Conservation (phyloP, 2,329 filamentous ascomycete species). For the Colletotrichum sublineola region DNA sequence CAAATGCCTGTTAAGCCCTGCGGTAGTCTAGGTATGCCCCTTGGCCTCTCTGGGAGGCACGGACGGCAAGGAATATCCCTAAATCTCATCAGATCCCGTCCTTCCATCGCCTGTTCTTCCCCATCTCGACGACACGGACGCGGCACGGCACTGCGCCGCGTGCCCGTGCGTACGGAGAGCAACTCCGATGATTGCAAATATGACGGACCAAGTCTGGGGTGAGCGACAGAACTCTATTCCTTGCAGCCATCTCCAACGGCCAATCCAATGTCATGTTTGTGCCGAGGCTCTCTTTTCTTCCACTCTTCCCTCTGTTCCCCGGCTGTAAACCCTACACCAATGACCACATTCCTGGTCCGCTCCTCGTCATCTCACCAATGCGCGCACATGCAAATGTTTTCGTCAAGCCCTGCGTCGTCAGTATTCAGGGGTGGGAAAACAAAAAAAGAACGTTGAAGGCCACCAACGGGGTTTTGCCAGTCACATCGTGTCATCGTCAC, state of each 20-base stretch:
- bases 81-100: neutral
- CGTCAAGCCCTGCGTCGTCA: neutral
- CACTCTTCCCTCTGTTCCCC: neutral
- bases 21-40: neutral
- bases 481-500: constrained; percentile 5
- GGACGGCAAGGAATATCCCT: neutral
- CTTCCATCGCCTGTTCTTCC: neutral
- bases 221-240: neutral
- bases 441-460: neutral
- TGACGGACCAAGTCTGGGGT: neutral
- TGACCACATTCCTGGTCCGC: neutral
- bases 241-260: neutral
- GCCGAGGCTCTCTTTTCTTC: too few species aligned
- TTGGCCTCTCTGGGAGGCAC: neutral
- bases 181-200: neutral
- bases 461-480: neutral
- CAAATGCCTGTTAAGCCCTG: neutral
- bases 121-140: neutral
- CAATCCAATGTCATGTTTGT: neutral
- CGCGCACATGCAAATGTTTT: neutral
- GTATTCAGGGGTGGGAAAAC: neutral
- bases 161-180: neutral
- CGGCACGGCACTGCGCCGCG: neutral
- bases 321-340: neutral
- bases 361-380: neutral